phyloP scores from a whole-genome alignment of 2,329 filamentous ascomycete genomes.

The Cryphonectria radicalis region DNA sequence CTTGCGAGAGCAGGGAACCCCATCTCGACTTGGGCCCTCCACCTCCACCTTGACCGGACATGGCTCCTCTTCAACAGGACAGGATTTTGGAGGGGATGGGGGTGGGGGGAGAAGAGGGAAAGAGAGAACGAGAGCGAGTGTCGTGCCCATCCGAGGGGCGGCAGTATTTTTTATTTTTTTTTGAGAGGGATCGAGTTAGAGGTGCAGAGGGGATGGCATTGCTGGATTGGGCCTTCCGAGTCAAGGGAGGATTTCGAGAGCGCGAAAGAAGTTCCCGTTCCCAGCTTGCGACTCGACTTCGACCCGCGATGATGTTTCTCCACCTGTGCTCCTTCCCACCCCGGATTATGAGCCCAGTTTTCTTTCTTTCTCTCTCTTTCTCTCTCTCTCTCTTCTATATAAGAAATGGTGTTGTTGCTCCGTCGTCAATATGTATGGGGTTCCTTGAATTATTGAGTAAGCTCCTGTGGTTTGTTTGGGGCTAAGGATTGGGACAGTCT shows the following conservation, averaged over 20 bases:
- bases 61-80: slow-evolving; percentile 36
- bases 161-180: not conserved
- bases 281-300: not conserved
- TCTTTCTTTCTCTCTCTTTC: too few species aligned
- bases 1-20: slow-evolving; percentile 83
- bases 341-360: not conserved
- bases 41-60: slow-evolving; percentile 53
- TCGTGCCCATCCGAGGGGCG: slow-evolving; percentile 29
- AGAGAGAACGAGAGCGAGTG: slow-evolving; percentile 23
- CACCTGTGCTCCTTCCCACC: not conserved
- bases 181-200: slow-evolving; percentile 3
- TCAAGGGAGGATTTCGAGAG: slow-evolving; percentile 16
- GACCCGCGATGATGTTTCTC: slow-evolving; percentile 9
- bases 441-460: too few species aligned
- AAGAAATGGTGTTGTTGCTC: not conserved
- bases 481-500: not conserved
- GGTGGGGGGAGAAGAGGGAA: not conserved
- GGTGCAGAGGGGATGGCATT: slow-evolving; percentile 24
- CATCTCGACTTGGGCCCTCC: slow-evolving; percentile 63
- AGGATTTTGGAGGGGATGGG: too few species aligned
- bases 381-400: not conserved
- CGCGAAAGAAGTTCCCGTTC: not conserved
- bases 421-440: not conserved
- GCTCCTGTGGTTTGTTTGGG: not conserved
- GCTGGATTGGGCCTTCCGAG: slow-evolving; percentile 20